Base-by-base conservation (phyloP, 306 rosid species). In the Styphnolobium japonicum region DNA sequence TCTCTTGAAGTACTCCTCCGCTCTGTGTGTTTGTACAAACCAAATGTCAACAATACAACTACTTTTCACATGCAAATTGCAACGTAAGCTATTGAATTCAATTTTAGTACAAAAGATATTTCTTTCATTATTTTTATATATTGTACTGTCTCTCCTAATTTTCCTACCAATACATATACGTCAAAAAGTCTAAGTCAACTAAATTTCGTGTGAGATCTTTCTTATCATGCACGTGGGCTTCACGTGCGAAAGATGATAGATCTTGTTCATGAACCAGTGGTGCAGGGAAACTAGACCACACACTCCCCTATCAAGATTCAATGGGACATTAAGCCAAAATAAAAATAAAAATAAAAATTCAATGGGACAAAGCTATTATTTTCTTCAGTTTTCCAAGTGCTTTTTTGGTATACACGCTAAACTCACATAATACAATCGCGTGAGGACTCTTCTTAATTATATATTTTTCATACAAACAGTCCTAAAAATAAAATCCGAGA, bases 1-100 rank as follows among this genome's bases (percentile, higher is more conserved):
- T 67, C 80, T 87, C 80, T 96, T 93, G 80, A 91, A 96, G 85
- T 86, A 91, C 78, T 89, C 97, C 42, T 96, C 99, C 6, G 99
- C 97, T 58, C 99, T 95, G 96, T 67, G 45, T 18, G 23, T 0
- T 67, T 77, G 0, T 48, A 55, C 55, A 78, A 52, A 51, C 29
- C 33, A 40, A 10, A n/a, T 60, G 67, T 45, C 78, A 76, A 57
- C 48, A 16, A 40, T 56, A 37, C 64, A 85, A 65, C 81, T 10
- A 74, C 68, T 29, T 34, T 72, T 78, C 82, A 83, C 90, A 78
- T 67, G 86, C 9, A 43, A 61, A 51, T 62, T 65, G 58, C 57
- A 36, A 16, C 8, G 8, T 55, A 45, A 67, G 6, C 45, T 23
- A 75, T 10, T 61, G 9, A 29, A 23, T 71, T 37, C 37, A 51